These are phyloP conservation scores for Penicillium griseofulvum DNA, from an alignment of 2,329 filamentous ascomycete genomes.

Conservation along the genomic window DNA sequence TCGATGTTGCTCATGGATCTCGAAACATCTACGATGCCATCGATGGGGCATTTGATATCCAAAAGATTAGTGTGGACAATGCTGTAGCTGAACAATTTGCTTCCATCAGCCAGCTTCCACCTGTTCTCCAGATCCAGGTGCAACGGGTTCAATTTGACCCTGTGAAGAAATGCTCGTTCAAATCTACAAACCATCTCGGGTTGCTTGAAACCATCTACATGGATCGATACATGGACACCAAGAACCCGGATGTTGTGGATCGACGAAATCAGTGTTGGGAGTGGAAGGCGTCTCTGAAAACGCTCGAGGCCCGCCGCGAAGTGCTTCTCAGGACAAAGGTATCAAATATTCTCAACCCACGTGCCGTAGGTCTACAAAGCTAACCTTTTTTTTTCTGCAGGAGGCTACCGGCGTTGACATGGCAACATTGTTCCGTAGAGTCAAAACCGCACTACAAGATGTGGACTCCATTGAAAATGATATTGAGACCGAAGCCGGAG, in stretches of 20 bases:
- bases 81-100: conserved; percentile 61
- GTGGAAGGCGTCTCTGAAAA: conserved; percentile 63
- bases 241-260: conserved; percentile 60
- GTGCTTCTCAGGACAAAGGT: conserved; percentile 43
- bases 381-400: conserved; percentile 2
- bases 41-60: conserved; percentile 78
- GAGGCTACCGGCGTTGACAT: conserved; percentile 30
- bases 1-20: conserved; percentile 57
- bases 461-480: conserved; percentile 41
- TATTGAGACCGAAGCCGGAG: conserved; percentile 23
- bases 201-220: conserved; percentile 81
- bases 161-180: conserved; percentile 58
- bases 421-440: conserved; percentile 31
- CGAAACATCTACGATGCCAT: conserved; percentile 78
- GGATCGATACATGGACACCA: conserved; percentile 75
- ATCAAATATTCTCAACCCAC: not conserved
- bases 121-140: conserved; percentile 84
- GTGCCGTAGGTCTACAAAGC: not conserved
- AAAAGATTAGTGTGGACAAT: conserved; percentile 68
- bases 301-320: conserved; percentile 50
- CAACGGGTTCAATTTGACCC: conserved; percentile 75
- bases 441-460: conserved; percentile 45
- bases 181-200: conserved; percentile 73
- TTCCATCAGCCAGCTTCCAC: conserved; percentile 73
- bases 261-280: conserved; percentile 71